Evolutionary conservation across 768 basidiomycete species (phyloP).

Genomic region (Dacryopinax primogenitus): DNA sequence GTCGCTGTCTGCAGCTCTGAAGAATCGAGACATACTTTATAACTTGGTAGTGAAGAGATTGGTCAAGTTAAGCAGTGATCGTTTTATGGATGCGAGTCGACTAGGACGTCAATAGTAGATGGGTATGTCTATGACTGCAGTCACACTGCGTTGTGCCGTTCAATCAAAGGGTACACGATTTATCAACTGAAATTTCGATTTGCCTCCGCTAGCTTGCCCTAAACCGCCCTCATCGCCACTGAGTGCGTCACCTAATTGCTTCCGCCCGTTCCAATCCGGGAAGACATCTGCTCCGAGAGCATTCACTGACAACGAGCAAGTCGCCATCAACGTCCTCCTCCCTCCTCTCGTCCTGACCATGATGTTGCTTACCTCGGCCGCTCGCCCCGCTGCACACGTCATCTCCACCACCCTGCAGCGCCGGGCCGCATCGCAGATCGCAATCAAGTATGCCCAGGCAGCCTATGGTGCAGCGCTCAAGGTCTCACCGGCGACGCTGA

Average conservation of each 20-base stretch:
- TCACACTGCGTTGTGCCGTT: background rate
- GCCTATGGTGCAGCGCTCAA: conserved; percentile 67
- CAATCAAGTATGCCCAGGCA: conserved; percentile 74
- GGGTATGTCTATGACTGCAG: background rate
- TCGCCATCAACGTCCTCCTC: background rate
- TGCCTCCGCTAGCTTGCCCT: conserved; percentile 8
- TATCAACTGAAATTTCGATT: background rate
- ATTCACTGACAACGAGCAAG: background rate
- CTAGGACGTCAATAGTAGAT: background rate
- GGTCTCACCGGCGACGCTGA: conserved; percentile 71
- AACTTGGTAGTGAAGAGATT: conserved; percentile 12
- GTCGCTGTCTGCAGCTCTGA: conserved; percentile 56
- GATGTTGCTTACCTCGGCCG: background rate
- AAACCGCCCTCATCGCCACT: background rate
- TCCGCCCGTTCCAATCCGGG: conserved; percentile 7
- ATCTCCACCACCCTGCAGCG: background rate
- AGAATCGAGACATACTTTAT: conserved; percentile 71
- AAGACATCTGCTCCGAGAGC: background rate
- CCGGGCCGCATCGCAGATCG: conserved; percentile 63
- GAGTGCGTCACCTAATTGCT: background rate
- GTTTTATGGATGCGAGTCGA: conserved; percentile 15
- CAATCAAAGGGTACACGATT: background rate
- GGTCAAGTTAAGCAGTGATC: conserved; percentile 18
- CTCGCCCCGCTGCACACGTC: background rate
- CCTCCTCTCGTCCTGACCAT: background rate